phyloP scores from a whole-genome alignment of 2,329 filamentous ascomycete genomes.

The Sporothrix schenckii region DNA sequence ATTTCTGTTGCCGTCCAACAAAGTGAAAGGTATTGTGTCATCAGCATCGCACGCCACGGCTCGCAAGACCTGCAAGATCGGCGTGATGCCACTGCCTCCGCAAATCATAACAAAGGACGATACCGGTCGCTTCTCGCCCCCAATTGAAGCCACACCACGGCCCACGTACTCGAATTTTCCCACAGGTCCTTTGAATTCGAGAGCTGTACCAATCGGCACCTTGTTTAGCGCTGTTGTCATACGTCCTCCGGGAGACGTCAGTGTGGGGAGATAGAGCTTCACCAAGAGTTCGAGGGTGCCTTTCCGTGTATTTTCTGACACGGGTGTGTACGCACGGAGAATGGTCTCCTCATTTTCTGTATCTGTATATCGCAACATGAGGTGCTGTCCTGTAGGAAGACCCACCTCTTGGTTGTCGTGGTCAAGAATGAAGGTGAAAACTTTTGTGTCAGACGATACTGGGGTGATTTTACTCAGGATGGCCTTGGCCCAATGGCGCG shows the following conservation, averaged over 20 bases:
- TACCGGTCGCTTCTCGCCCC: constrained; percentile 64
- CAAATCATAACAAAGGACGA: constrained; percentile 77
- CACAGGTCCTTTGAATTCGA: constrained; percentile 86
- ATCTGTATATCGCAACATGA: constrained; percentile 80
- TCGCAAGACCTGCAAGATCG: constrained; percentile 80
- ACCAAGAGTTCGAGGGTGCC: constrained; percentile 75
- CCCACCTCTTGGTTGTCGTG: constrained; percentile 71
- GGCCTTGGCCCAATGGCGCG: constrained; percentile 73
- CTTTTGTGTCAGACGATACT: constrained; percentile 75
- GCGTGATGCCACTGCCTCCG: constrained; percentile 88
- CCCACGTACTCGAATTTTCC: constrained; percentile 83
- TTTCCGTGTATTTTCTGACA: constrained; percentile 63
- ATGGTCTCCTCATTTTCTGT: constrained; percentile 70
- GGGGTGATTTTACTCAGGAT: constrained; percentile 67
- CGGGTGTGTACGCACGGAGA: constrained; percentile 84
- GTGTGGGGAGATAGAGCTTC: constrained; percentile 69
- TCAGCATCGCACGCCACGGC: constrained; percentile 68
- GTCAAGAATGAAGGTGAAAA: constrained; percentile 80
- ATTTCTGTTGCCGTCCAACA: constrained; percentile 76
- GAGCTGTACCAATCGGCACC: constrained; percentile 69
- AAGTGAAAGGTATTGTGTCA: constrained; percentile 68
- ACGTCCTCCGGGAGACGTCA: constrained; percentile 66
- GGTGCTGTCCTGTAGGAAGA: constrained; percentile 80
- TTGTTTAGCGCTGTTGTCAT: constrained; percentile 81
- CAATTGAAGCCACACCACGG: constrained; percentile 69